Evolutionary conservation across 768 basidiomycete species (phyloP), one percentile per base, ranked within the genome.

Genomic region (Amyloporia xantha): DNA sequence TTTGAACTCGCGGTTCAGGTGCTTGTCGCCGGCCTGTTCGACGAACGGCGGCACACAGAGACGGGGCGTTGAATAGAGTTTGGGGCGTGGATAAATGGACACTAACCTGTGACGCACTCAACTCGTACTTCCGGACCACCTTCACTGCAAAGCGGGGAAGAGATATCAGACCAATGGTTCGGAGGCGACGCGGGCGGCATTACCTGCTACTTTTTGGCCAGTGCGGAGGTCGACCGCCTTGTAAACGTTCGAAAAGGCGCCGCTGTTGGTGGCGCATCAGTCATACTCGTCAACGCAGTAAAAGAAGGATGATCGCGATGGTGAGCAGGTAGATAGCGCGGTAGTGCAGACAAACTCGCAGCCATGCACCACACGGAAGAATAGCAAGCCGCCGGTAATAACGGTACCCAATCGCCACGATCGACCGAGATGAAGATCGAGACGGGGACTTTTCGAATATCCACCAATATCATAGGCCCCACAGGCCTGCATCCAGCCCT

Each of bases 161-260:
- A n/a, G n/a, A n/a, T n/a, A n/a, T n/a, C n/a, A n/a, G n/a, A n/a
- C n/a, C n/a, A n/a, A n/a, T n/a, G n/a, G n/a, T n/a, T n/a, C n/a
- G n/a, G n/a, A n/a, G n/a, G n/a, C n/a, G n/a, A n/a, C n/a, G n/a
- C 36, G 38, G 26, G 54, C 49, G 47, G 20, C 74, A 77, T 57
- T 64, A 85, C 93, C 85, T 55, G 94, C 94, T 38, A 93, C 85
- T 65, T 82, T 86, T 60, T 82, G 76, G 36, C 83, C 82, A 10
- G 82, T 84, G 30, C 74, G 70, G 41, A 79, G 73, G 63, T 97
- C 88, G 47, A 86, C 58, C 12, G 92, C 95, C 64, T 89, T 90
- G 76, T 95, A 99, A 7, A 99, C 95, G 62, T 96, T 91, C n/a
- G 94, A 97, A 66, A 99, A 99, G 37, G 95, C 95, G 51, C 95